Evolutionary conservation across 139 green algal species (phyloP).

Genomic region (Chlorella sp.): DNA sequence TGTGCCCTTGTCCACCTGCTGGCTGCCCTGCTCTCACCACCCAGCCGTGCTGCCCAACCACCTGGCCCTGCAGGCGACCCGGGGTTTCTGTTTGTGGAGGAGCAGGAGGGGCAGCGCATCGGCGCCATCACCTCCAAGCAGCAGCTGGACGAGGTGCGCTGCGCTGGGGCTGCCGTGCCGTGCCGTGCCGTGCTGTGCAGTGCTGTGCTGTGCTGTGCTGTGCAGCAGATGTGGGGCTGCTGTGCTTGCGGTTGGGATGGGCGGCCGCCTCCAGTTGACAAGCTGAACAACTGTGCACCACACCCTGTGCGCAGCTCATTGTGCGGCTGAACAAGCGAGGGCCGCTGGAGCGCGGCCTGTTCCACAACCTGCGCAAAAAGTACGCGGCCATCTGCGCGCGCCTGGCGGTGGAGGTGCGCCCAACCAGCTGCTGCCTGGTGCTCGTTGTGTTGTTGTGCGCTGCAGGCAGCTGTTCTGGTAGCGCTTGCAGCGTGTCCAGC

Average conservation of each 20-base stretch:
- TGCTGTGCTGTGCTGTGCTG: too few relatives aligned
- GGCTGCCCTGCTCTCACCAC: too few relatives aligned
- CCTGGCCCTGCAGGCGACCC: conserved; percentile 35
- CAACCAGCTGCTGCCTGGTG: background rate
- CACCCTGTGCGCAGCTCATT: conserved; percentile 30
- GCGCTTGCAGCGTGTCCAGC: too few relatives aligned
- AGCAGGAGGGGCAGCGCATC: conserved; percentile 30
- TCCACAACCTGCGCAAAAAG: conserved; percentile 47
- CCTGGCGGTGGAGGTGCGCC: conserved; percentile 12
- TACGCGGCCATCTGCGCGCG: conserved; percentile 28
- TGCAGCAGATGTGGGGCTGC: too few relatives aligned
- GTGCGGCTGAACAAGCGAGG: conserved; percentile 54
- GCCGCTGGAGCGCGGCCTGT: conserved; percentile 57
- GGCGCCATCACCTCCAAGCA: conserved; percentile 35
- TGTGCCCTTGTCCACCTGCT: background rate
- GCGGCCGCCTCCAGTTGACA: too few relatives aligned
- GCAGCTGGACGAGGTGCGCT: conserved; percentile 54
- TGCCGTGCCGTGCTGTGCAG: too few relatives aligned
- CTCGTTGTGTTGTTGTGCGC: background rate
- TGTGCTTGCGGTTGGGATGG: too few relatives aligned
- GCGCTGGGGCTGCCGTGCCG: background rate
- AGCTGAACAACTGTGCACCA: too few relatives aligned
- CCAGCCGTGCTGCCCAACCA: background rate
- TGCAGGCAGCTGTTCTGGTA: background rate
- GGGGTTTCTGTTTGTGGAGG: conserved; percentile 47